Evolutionary conservation across 1,284 basidiomycete species (phyloP).

Genomic region (Earliella scabrosa): DNA sequence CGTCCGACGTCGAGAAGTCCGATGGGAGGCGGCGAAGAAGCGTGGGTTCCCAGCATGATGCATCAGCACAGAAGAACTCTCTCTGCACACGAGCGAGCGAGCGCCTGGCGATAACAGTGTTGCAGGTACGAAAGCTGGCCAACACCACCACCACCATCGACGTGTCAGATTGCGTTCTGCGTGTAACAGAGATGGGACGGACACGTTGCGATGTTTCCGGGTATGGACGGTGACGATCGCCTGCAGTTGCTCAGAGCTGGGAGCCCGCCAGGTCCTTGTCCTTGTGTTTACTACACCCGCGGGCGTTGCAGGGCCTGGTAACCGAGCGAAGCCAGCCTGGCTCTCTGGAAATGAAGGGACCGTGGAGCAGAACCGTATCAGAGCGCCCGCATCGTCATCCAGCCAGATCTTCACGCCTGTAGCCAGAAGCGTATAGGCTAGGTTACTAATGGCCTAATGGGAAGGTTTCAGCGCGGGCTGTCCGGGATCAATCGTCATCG

Average conservation of each 20-base stretch:
- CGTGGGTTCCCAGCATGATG: conserved; percentile 22
- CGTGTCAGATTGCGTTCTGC: conserved; percentile 2
- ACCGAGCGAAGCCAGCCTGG: conserved; percentile 7
- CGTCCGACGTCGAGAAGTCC: conserved; percentile 18
- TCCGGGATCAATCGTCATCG: not conserved
- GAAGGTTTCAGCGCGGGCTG: not conserved
- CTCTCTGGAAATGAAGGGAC: conserved; percentile 5
- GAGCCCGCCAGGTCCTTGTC: no score
- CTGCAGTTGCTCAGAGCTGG: conserved; percentile 8
- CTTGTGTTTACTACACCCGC: no score
- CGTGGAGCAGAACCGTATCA: conserved; percentile 2
- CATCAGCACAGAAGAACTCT: conserved; percentile 16
- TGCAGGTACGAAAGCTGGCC: conserved; percentile 6
- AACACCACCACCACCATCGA: no score
- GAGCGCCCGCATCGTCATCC: conserved; percentile 4
- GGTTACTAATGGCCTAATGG: no score
- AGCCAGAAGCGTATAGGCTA: conserved; percentile 23
- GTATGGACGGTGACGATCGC: conserved; percentile 19
- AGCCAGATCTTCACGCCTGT: conserved; percentile 7
- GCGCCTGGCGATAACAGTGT: conserved; percentile 16
- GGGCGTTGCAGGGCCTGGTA: conserved; percentile 4
- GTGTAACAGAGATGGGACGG: conserved; percentile 10
- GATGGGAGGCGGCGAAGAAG: conserved; percentile 16
- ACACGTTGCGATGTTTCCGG: conserved; percentile 16
- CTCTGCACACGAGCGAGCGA: no score